Conservation (phyloP, 2,329 filamentous ascomycete genomes). For the Aspergillus hortae region DNA sequence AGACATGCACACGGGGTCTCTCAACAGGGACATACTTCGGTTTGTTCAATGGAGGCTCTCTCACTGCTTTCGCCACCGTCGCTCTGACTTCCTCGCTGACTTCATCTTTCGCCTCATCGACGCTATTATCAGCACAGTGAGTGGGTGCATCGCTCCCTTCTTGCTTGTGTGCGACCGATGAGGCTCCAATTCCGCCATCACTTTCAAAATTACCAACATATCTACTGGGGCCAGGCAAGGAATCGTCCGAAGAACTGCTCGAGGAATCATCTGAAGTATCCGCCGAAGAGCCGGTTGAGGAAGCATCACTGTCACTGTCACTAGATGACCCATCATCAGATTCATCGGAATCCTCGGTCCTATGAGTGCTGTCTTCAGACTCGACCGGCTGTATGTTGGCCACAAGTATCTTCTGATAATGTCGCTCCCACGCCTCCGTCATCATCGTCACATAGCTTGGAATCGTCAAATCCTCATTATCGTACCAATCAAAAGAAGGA, state of each 20-base stretch:
- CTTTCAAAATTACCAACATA: no score
- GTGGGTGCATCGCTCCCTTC: no score
- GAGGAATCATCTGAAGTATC: neutral
- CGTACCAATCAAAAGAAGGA: slow-evolving; percentile 4
- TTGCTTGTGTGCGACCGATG: no score
- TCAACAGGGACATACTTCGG: slow-evolving; percentile 2
- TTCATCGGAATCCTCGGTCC: neutral
- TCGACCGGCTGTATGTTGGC: neutral
- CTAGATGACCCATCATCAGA: neutral
- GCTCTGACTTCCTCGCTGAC: no score
- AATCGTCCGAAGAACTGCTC: neutral
- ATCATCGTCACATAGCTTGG: slow-evolving; percentile 7
- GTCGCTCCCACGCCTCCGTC: slow-evolving; percentile 8
- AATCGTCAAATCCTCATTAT: neutral
- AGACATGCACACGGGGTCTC: neutral
- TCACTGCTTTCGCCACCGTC: neutral
- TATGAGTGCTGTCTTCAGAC: neutral
- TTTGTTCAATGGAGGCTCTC: no score
- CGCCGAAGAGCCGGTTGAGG: neutral
- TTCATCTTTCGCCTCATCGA: no score
- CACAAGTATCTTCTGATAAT: neutral
- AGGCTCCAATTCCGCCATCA: no score
- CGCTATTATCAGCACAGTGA: no score
- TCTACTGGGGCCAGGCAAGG: neutral
- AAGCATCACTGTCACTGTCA: neutral